Conservation (phyloP, 2,329 filamentous ascomycete genomes). For the Fusarium coicis region DNA sequence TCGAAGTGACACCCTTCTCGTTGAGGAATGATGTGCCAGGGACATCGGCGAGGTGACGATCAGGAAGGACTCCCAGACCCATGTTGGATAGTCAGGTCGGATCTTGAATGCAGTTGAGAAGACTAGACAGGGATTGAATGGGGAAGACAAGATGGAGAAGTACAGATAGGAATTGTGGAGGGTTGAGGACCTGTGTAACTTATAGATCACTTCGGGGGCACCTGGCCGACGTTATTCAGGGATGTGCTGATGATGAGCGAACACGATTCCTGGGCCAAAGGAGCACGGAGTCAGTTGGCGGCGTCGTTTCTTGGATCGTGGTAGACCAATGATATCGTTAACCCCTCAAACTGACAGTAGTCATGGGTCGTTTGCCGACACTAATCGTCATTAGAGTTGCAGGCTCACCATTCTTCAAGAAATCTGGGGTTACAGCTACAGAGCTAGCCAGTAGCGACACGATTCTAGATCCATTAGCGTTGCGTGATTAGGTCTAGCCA, state of each 20-base stretch:
- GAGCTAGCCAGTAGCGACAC: neutral
- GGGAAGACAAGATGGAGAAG: fast-evolving
- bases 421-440: neutral
- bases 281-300: neutral
- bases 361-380: neutral
- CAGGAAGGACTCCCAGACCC: neutral
- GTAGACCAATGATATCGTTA: neutral
- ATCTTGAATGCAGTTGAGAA: neutral
- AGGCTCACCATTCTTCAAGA: too few species aligned
- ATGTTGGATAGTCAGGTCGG: neutral
- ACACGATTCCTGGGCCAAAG: neutral
- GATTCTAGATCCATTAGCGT: fast-evolving
- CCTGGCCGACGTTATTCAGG: fast-evolving
- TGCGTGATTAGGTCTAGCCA: neutral
- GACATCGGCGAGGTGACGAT: neutral
- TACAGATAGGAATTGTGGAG: fast-evolving
- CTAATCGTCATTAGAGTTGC: neutral
- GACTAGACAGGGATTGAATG: neutral
- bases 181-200: neutral
- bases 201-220: neutral
- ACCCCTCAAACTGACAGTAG: neutral
- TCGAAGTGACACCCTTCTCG: neutral
- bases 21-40: neutral
- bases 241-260: fast-evolving
- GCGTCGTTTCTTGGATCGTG: fast-evolving